A percentile compares a stretch with the other conserved stretches of the same genome.
phyloP scores from a whole-genome alignment of 257 asterid species.

The Scutellaria galericulata region DNA sequence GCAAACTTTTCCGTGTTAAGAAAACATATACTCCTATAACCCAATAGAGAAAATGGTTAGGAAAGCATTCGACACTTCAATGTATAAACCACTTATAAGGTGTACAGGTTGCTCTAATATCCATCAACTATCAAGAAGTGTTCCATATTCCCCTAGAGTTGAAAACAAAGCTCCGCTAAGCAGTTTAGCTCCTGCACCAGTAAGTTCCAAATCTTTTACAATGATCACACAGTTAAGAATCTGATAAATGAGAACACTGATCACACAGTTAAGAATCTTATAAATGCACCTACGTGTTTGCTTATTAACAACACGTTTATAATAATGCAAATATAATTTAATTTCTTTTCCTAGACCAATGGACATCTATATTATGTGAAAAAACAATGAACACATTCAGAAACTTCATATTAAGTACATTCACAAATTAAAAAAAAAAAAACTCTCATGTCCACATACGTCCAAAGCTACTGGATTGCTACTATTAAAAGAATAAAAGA shows the following conservation, averaged over 20 bases:
- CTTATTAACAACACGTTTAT: neutral
- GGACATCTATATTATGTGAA: slow-evolving; percentile 21
- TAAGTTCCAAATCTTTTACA: neutral
- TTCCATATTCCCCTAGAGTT: neutral
- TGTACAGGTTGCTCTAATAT: too few relatives aligned
- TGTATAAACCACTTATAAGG: neutral
- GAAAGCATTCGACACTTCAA: neutral
- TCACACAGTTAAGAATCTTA: too few relatives aligned
- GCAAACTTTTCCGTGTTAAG: too few relatives aligned
- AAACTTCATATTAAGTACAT: neutral
- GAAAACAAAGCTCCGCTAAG: too few relatives aligned
- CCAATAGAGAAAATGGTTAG: too few relatives aligned
- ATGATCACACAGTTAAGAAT: neutral
- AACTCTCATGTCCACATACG: slow-evolving; percentile 1
- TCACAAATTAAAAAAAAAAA: slow-evolving; percentile 6
- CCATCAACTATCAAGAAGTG: neutral
- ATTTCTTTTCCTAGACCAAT: slow-evolving; percentile 12
- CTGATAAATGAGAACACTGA: neutral
- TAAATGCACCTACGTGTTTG: neutral
- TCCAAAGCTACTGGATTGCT: slow-evolving; percentile 14
- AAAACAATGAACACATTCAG: neutral
- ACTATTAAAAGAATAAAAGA: neutral
- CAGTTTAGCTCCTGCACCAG: neutral
- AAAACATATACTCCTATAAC: too few relatives aligned
- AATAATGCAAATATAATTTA: neutral